Conservation (phyloP, 306 rosid genomes). For the Cercis canadensis region DNA sequence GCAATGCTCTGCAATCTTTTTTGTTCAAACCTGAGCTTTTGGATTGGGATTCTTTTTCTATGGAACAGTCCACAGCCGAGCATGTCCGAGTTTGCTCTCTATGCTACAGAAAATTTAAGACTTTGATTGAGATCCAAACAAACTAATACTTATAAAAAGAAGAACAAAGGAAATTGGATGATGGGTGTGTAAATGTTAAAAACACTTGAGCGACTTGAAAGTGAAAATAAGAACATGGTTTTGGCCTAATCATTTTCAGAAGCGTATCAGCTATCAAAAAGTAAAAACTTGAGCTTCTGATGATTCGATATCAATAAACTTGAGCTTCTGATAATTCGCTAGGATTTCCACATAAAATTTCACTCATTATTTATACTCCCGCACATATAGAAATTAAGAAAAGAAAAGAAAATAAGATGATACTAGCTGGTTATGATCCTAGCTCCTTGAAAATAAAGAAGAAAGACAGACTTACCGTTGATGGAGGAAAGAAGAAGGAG, state of each 20-base stretch:
- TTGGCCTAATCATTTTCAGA: conserved; percentile 29
- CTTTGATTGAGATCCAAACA: conserved; percentile 20
- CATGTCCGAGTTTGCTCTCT: conserved; percentile 48
- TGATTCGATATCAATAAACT: neutral
- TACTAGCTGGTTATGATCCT: too few relatives aligned
- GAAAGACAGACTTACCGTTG: too few relatives aligned
- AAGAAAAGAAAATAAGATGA: too few relatives aligned
- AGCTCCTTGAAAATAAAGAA: too few relatives aligned
- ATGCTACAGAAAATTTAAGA: conserved; percentile 23
- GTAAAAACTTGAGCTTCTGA: conserved; percentile 21
- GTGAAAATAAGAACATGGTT: conserved; percentile 14
- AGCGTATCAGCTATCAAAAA: conserved; percentile 17
- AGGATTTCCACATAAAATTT: too few relatives aligned
- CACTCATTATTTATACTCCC: too few relatives aligned
- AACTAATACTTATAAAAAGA: conserved; percentile 20
- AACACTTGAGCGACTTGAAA: conserved; percentile 14
- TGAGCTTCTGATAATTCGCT: too few relatives aligned
- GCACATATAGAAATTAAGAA: too few relatives aligned
- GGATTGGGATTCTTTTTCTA: conserved; percentile 24
- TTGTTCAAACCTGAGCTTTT: conserved; percentile 34
- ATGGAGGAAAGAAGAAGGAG: too few relatives aligned
- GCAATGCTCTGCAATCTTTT: conserved; percentile 19
- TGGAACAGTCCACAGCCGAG: neutral
- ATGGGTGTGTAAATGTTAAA: conserved; percentile 2
- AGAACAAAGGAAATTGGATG: conserved; percentile 15